Conservation (phyloP, 2,329 filamentous ascomycete genomes). For the Beauveria sp. region DNA sequence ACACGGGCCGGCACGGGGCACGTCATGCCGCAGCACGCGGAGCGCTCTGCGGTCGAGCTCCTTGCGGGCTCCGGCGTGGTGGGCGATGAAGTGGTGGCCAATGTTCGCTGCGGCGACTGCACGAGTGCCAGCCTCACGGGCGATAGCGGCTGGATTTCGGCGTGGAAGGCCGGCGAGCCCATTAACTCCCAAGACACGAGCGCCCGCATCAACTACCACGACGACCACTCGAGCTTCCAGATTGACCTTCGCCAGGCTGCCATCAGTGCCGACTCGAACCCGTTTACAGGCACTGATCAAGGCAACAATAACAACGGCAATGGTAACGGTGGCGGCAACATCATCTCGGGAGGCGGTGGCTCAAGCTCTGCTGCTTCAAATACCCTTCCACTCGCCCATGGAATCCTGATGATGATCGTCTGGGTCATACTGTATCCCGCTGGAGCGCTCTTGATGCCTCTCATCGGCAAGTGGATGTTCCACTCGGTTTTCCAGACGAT, state of each 20-base stretch:
- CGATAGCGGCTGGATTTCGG: conserved; percentile 43
- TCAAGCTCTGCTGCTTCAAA: conserved; percentile 17
- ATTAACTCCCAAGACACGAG: conserved; percentile 35
- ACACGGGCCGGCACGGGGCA: conserved; percentile 44
- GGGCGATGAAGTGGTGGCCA: conserved; percentile 48
- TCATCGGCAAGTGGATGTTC: conserved; percentile 49
- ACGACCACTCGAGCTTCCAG: conserved; percentile 33
- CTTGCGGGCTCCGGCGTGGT: conserved; percentile 52
- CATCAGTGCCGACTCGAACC: conserved; percentile 42
- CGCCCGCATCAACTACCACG: conserved; percentile 39
- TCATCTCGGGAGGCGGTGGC: conserved; percentile 8
- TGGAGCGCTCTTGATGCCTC: conserved; percentile 52
- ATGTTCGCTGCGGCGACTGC: conserved; percentile 49
- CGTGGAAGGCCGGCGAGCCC: conserved; percentile 41
- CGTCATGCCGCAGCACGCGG: conserved; percentile 38
- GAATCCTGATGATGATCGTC: conserved; percentile 53
- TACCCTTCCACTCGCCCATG: conserved; percentile 38
- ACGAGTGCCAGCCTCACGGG: conserved; percentile 36
- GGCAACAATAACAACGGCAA: neutral
- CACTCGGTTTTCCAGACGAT: conserved; percentile 50
- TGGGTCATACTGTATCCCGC: conserved; percentile 53
- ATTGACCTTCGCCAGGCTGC: conserved; percentile 43
- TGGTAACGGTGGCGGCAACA: conserved; percentile 7
- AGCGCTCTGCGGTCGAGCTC: conserved; percentile 39
- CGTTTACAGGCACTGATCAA: conserved; percentile 31